Conservation (phyloP, 2,329 filamentous ascomycete genomes). For the Colletotrichum graminicola region DNA sequence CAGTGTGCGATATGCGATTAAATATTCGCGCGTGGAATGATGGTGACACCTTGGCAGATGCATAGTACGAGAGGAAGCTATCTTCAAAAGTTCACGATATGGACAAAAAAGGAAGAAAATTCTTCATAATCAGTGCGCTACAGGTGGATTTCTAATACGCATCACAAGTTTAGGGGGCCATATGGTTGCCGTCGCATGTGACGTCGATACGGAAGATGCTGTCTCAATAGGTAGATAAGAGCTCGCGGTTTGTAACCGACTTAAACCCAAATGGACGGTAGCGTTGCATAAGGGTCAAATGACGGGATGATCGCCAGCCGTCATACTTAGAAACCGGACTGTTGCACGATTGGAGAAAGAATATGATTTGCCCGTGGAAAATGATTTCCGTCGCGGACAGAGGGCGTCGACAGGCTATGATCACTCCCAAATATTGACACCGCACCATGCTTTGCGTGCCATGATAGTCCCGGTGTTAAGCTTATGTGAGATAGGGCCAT, state of each 20-base stretch:
- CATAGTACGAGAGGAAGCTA: no score
- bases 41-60: not conserved
- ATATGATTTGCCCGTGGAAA: conserved; percentile 19
- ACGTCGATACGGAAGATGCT: conserved; percentile 1
- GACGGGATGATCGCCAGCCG: not conserved
- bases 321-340: not conserved
- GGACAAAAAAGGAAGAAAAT: not conserved
- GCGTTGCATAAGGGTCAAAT: conserved; percentile 1
- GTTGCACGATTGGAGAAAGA: no score
- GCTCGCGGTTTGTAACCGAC: not conserved
- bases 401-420: not conserved
- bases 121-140: not conserved
- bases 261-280: conserved; percentile 2
- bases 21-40: not conserved
- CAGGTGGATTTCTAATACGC: not conserved
- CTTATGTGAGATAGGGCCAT: not conserved
- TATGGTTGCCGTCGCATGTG: conserved; percentile 17
- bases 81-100: no score
- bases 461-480: not conserved
- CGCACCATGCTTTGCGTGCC: not conserved
- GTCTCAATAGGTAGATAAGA: conserved; percentile 2
- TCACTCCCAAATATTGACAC: conserved; percentile 6
- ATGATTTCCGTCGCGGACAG: conserved; percentile 17
- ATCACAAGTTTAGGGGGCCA: not conserved
- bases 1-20: not conserved